phyloP scores from a whole-genome alignment of 2,329 filamentous ascomycete species.

The Fusarium succisae region DNA sequence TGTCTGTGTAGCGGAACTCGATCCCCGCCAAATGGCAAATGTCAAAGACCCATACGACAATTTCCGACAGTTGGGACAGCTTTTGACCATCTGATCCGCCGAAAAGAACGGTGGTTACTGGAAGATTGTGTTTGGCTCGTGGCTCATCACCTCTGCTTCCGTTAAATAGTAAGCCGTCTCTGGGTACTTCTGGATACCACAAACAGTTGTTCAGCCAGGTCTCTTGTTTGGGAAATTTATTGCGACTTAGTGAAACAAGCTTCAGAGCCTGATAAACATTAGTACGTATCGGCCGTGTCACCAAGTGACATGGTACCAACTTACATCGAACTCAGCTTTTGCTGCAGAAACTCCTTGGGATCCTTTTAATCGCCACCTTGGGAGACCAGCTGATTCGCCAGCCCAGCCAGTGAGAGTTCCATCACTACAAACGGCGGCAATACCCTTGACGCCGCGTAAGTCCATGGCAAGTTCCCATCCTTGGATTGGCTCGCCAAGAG shows the following conservation, averaged over 20 bases:
- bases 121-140: background rate
- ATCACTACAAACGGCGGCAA: background rate
- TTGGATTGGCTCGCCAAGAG: background rate
- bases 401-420: background rate
- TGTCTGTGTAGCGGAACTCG: background rate
- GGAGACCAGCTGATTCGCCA: background rate
- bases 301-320: no score
- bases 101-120: background rate
- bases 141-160: background rate
- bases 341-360: background rate
- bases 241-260: background rate
- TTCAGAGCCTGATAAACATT: background rate
- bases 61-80: background rate
- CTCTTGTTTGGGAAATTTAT: fast-evolving
- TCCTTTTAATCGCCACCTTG: background rate
- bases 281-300: background rate
- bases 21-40: background rate
- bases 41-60: background rate
- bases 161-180: background rate
- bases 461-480: background rate
- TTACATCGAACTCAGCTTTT: background rate
- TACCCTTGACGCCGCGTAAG: background rate
- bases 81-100: background rate
- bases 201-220: background rate
- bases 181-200: background rate